Percentiles rank a stretch among this genome's conserved stretches.
phyloP scores from a whole-genome alignment of 139 green algal species.

The Coelastrella sp. region DNA sequence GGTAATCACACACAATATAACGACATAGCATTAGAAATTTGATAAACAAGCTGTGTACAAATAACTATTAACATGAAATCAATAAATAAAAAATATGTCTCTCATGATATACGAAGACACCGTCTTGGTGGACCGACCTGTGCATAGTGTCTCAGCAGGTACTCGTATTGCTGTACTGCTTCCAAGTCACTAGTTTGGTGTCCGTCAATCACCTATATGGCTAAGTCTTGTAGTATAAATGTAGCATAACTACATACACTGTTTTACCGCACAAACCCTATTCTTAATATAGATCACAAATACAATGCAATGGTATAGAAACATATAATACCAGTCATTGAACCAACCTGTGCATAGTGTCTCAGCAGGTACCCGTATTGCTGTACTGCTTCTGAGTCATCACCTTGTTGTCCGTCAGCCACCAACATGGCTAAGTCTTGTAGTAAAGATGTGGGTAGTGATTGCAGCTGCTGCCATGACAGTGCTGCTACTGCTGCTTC shows the following conservation, averaged over 20 bases:
- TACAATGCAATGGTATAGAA: too few relatives aligned
- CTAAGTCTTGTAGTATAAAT: slow-evolving; percentile 26
- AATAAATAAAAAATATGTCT: background rate
- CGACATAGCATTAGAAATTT: too few relatives aligned
- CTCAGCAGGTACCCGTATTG: background rate
- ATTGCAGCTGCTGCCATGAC: slow-evolving; percentile 31
- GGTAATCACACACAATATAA: too few relatives aligned
- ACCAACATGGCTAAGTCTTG: slow-evolving; percentile 30
- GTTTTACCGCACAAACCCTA: too few relatives aligned
- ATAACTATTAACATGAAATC: background rate
- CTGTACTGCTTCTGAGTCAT: background rate
- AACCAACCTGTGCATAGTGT: slow-evolving; percentile 39
- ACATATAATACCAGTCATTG: background rate
- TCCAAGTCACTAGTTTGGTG: background rate
- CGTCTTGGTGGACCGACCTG: slow-evolving; percentile 7
- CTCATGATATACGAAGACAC: too few relatives aligned
- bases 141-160: slow-evolving; percentile 27
- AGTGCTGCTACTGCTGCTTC: slow-evolving; percentile 12
- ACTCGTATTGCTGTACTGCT: background rate
- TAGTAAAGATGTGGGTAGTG: slow-evolving; percentile 15
- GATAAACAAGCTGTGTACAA: slow-evolving; percentile 24
- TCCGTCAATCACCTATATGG: slow-evolving; percentile 1
- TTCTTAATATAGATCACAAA: too few relatives aligned
- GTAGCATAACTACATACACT: background rate
- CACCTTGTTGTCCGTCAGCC: background rate